Evolutionary conservation across 768 basidiomycete species (phyloP).

Genomic region (Rhizopogon sp.): DNA sequence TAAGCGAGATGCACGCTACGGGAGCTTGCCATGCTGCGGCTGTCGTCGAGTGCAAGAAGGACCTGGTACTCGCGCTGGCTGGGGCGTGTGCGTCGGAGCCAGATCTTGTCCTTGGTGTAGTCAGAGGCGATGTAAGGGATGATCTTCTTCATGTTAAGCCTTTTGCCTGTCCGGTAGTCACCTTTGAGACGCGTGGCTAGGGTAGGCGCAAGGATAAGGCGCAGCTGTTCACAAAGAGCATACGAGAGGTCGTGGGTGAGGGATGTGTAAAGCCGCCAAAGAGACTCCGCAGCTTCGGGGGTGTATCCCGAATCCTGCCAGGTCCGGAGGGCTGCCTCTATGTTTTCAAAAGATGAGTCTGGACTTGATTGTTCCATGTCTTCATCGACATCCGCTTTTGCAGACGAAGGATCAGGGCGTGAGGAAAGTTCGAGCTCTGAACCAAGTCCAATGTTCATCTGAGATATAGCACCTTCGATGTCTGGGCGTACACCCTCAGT

Average conservation of each 20-base stretch:
- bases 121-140: conserved; percentile 97
- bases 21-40: conserved; percentile 72
- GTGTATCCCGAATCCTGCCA: conserved; percentile 41
- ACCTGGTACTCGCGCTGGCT: conserved; percentile 95
- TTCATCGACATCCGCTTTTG: conserved; percentile 27
- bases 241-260: conserved; percentile 90
- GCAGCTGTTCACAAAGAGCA: conserved; percentile 90
- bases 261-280: conserved; percentile 92
- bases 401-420: conserved; percentile 21
- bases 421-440: conserved; percentile 1
- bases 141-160: conserved; percentile 98
- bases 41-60: conserved; percentile 92
- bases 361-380: conserved; percentile 13
- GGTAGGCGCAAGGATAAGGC: conserved; percentile 94
- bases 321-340: conserved; percentile 20
- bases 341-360: conserved; percentile 11
- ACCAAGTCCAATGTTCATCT: conserved; percentile 18
- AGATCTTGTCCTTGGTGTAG: conserved; percentile 99
- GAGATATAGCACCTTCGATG: conserved; percentile 45
- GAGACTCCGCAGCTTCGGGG: conserved; percentile 51
- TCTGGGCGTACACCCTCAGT: conserved; percentile 22
- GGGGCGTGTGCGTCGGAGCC: conserved; percentile 91
- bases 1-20: conserved; percentile 77
- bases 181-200: conserved; percentile 90
- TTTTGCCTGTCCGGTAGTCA: conserved; percentile 96